These are phyloP conservation scores for Ophiorrhiza pumila DNA, from an alignment of 257 asterid species.

Conservation along the genomic window DNA sequence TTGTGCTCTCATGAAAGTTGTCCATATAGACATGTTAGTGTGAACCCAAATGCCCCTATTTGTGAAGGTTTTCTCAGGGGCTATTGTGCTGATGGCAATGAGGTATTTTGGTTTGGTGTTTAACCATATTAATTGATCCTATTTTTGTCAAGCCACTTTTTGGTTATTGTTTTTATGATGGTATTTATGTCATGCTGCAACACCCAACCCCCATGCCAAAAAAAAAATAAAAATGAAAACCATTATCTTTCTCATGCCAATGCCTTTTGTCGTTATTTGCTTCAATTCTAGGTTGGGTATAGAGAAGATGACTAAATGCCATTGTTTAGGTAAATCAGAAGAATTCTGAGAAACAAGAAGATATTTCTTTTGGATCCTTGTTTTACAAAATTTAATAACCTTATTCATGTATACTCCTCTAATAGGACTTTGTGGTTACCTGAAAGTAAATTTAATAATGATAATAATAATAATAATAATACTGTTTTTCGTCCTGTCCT, in stretches of 20 bases:
- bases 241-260: background rate
- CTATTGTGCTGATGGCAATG: conserved; percentile 89
- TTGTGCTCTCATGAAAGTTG: conserved; percentile 82
- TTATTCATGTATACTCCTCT: background rate
- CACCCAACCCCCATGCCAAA: background rate
- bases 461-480: no score
- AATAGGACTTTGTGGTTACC: background rate
- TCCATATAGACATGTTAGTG: conserved; percentile 89
- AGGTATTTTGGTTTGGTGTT: conserved; percentile 52
- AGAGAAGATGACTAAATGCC: background rate
- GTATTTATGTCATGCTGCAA: background rate
- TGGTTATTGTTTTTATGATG: background rate
- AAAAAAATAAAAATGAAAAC: no score
- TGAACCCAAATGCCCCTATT: conserved; percentile 59
- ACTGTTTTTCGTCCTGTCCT: background rate
- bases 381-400: background rate
- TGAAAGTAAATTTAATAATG: no score
- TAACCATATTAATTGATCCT: background rate
- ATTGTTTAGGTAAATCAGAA: background rate
- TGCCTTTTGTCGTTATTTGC: background rate
- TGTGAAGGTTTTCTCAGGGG: conserved; percentile 93
- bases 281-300: background rate
- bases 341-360: background rate
- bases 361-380: background rate
- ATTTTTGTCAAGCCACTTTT: background rate